Evolutionary conservation across 352 stramenopile genomes (phyloP), one percentile per base, ranked within the genome.

Genomic region (Phytophthora citrophthora): DNA sequence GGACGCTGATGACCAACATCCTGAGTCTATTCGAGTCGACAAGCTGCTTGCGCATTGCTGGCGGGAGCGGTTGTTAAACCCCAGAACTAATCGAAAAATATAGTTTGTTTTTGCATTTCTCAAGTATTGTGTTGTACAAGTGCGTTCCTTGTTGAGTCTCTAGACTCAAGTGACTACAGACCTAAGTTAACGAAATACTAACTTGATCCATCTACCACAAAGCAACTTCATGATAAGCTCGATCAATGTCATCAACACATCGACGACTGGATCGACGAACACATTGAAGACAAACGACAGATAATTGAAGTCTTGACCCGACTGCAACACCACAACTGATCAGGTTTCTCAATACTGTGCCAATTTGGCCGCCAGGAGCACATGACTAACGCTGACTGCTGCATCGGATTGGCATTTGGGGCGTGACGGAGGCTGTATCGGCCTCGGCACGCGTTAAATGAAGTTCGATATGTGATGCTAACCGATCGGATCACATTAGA

Each of bases 1-100:
- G 77, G 77, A 79, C 74, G 8, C 27, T 89, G 41, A 86, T 81
- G 73, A 88, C 76, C 32, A 89, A 89, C 57, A 60, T 89, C 45
- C 40, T 90, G 18, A 82, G 69, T 45, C 51, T 89, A 13, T 86
- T 70, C 53, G 61, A 74, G n/a, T 74, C 69, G n/a, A 91, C 82
- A 11, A 74, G 62, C 31, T 87, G 75, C 46, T 63, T 87, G 23
- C 70, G 75, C 15, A 85, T 87, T 41, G 70, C 76, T 12, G 78
- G 78, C 20, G 78, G 76, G 18, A 82, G 54, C 7, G 73, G 75
- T 10, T 85, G 77, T 64, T 70, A 70, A 47, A 29, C 6, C 26
- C 26, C 26, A 7, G 26, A 29, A 34, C 15, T 15, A 23, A 50
- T 18, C 24, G 44, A 2, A 18, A 11, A 10, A 36, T n/a, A 50